Percentiles rank a stretch among this genome's conserved stretches.
These are phyloP conservation scores for Tarenaya hassleriana DNA, from an alignment of 345 rosid species.

Conservation along the genomic window DNA sequence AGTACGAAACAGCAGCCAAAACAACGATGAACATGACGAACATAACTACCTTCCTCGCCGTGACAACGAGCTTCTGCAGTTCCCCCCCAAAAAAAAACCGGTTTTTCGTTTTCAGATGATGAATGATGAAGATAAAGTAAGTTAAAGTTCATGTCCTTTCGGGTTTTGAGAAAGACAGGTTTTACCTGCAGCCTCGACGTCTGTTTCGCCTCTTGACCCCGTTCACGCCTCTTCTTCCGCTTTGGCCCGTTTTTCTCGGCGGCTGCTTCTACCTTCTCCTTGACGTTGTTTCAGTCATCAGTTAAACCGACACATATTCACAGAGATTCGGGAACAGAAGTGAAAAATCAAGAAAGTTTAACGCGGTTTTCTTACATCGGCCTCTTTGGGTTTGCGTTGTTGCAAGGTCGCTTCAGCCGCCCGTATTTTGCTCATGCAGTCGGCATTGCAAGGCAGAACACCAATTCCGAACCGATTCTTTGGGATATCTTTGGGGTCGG, in stretches of 20 bases:
- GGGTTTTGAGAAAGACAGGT: neutral
- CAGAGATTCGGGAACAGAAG: neutral
- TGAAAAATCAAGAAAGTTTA: neutral
- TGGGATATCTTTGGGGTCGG: constrained; percentile 53
- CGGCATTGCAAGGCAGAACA: constrained; percentile 68
- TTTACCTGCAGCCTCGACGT: constrained; percentile 56
- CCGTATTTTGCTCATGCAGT: constrained; percentile 56
- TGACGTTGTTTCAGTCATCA: neutral
- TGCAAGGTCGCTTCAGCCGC: constrained; percentile 52
- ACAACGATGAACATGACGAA: constrained; percentile 28
- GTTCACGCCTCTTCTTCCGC: constrained; percentile 60
- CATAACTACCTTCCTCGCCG: constrained; percentile 42
- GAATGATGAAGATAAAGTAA: constrained; percentile 12
- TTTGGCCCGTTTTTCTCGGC: constrained; percentile 43
- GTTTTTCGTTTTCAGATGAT: neutral
- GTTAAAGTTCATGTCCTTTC: neutral
- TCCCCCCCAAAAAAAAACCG: constrained; percentile 9
- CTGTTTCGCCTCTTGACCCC: constrained; percentile 42
- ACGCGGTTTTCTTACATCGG: constrained; percentile 40
- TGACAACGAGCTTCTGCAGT: constrained; percentile 48
- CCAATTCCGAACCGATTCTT: constrained; percentile 72
- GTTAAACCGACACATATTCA: neutral
- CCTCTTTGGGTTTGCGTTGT: constrained; percentile 52
- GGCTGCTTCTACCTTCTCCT: constrained; percentile 58
- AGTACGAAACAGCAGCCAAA: constrained; percentile 38